A percentile compares a stretch with the other conserved stretches of the same genome.
Conservation (phyloP, 2,329 filamentous ascomycete genomes). For the Leptographium procerum region DNA sequence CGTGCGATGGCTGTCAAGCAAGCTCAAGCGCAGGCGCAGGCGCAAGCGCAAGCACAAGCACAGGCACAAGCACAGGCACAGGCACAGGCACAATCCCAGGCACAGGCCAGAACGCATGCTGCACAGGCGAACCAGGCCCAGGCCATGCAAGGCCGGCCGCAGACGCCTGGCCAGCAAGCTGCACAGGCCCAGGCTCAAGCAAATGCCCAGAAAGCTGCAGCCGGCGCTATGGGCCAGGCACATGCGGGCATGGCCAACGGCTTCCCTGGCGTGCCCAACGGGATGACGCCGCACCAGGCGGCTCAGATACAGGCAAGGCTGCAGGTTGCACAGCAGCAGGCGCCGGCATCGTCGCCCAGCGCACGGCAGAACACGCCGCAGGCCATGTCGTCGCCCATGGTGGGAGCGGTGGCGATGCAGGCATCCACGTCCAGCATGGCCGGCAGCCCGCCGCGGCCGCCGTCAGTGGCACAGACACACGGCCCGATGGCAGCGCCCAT, state of each 20-base stretch:
- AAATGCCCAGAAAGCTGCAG: neutral
- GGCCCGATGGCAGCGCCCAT: constrained; percentile 46
- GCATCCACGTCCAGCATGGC: constrained; percentile 56
- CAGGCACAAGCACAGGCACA: constrained; percentile 23
- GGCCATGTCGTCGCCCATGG: constrained; percentile 54
- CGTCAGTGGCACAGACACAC: constrained; percentile 53
- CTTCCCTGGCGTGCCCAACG: constrained; percentile 23
- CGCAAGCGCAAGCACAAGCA: constrained; percentile 23
- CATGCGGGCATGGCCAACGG: constrained; percentile 34
- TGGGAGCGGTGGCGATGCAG: constrained; percentile 52
- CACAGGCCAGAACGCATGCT: constrained; percentile 17
- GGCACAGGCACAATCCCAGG: constrained; percentile 20
- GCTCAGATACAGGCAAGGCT: constrained; percentile 36
- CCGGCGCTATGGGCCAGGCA: constrained; percentile 23
- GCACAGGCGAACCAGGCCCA: constrained; percentile 21
- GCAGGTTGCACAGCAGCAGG: constrained; percentile 42
- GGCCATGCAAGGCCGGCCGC: constrained; percentile 17
- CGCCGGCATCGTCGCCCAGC: constrained; percentile 57
- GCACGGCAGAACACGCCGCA: constrained; percentile 52
- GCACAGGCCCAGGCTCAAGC: constrained; percentile 7
- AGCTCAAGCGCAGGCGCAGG: constrained; percentile 16
- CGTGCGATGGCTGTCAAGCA: constrained; percentile 16
- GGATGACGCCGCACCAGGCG: constrained; percentile 23
- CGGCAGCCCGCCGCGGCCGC: constrained; percentile 53
- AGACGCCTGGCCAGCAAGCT: constrained; percentile 14